Base-by-base conservation (phyloP, 2,329 filamentous ascomycete genomes). In the Trichoderma atrobrunneum region DNA sequence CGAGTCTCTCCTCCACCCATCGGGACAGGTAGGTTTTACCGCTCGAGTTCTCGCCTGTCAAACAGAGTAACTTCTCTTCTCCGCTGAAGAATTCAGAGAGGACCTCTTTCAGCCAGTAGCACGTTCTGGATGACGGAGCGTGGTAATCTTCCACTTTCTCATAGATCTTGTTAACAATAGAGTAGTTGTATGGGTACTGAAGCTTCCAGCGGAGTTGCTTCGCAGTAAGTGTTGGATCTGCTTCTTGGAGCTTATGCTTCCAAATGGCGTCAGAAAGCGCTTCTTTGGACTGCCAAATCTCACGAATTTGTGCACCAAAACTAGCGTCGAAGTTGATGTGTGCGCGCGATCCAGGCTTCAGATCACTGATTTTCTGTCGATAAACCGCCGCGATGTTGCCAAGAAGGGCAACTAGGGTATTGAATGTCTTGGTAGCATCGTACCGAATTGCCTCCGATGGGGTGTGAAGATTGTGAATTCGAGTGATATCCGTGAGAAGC, bases 1-100 rank as follows among this genome's bases (percentile, higher is more conserved):
- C 79, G 16, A 84, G 78, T 12, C 81, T 77, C 70, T 84, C 81
- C 36, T 81, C 78, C 43, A 83, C 79, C 82, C 82, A 84, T 14
- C 79, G 78, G 3, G 81, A 79, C n/a, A 83, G 78, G 16, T 81
- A 77, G 43, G 79, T 81, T 77, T 83, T 83, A 6, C 81, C 81
- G 4, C 78, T 77, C 0, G 81, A 81, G 1, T 78, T 73, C 11
- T 74, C 76, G 1, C 81, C 81, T 6, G 79, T 81, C 34, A 84
- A 75, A 11, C 78, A 79, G 18, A 84, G 74, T 0, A 82, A 72
- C 60, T 80, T 80, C 5, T 82, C 79, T 1, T 76, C 75, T 62
- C 79, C 77, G 18, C 78, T 73, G 18, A 83, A 76, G 72, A 83
- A 84, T 6, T 81, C 78, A 1, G 77, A 73, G 3, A 84, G 75